Percentiles rank a stretch among this genome's conserved stretches.
Evolutionary conservation across 305 asterid genomes (phyloP).

Genomic region (Fraxinus sp.): DNA sequence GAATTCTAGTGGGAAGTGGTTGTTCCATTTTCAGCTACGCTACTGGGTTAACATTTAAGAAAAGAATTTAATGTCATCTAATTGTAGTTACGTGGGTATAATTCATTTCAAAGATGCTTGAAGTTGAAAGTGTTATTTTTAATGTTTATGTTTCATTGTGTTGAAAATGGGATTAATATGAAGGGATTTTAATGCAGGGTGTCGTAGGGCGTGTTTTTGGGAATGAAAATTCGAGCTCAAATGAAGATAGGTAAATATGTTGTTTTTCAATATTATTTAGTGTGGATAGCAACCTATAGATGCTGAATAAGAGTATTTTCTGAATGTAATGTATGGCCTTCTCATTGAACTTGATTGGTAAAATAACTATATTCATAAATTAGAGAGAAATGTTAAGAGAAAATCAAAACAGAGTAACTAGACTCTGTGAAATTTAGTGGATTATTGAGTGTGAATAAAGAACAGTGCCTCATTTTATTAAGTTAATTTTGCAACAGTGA

Average conservation of each 20-base stretch:
- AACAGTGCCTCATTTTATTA: neutral
- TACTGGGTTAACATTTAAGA: neutral
- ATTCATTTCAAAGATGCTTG: neutral
- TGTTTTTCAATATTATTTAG: neutral
- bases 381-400: neutral
- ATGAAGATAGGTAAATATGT: conserved; percentile 66
- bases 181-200: conserved; percentile 52
- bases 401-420: neutral
- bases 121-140: neutral
- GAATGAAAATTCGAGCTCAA: conserved; percentile 65
- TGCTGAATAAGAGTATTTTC: neutral
- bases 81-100: neutral
- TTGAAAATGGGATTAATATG: neutral
- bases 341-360: neutral
- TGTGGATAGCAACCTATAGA: neutral
- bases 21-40: neutral
- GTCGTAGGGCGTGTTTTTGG: conserved; percentile 83
- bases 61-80: neutral
- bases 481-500: neutral
- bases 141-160: neutral
- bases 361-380: neutral
- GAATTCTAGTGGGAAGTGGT: neutral
- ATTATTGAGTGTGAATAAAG: neutral
- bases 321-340: neutral
- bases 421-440: neutral